Conservation (phyloP, 306 rosid genomes). For the Gastrolobium villosum region DNA sequence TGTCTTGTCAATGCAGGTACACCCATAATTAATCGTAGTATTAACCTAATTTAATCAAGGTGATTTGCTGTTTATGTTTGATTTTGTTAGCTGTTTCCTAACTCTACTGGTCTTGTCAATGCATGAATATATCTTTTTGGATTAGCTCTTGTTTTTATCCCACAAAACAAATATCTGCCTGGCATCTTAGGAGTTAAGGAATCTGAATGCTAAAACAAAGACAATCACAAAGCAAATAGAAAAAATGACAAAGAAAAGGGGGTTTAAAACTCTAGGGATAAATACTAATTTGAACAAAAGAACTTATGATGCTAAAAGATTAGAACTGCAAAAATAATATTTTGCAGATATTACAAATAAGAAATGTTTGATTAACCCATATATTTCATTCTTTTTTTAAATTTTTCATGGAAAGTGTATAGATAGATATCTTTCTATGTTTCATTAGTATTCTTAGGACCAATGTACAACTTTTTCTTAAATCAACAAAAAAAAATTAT, state of each 20-base stretch:
- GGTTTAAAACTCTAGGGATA: too few species aligned
- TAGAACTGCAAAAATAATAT: too few species aligned
- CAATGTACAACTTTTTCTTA: too few species aligned
- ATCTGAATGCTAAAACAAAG: too few species aligned
- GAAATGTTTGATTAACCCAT: too few species aligned
- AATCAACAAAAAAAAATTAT: too few species aligned
- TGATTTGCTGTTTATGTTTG: neutral
- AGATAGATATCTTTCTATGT: neutral
- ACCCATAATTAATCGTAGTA: neutral
- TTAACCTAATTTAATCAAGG: neutral
- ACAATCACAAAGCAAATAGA: too few species aligned
- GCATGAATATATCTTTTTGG: neutral
- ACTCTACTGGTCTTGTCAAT: neutral
- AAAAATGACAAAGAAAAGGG: too few species aligned
- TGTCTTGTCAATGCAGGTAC: conserved; percentile 95
- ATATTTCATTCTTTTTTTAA: too few species aligned
- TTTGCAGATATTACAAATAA: too few species aligned
- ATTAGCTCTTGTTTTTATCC: neutral
- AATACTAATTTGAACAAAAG: too few species aligned
- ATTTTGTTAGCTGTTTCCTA: neutral
- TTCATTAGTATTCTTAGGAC: neutral
- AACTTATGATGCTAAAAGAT: too few species aligned
- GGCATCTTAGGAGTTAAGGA: neutral
- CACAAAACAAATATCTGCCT: neutral
- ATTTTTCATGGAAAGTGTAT: neutral